A percentile compares a stretch with the other conserved stretches of the same genome.
These are phyloP conservation scores for Nematodospora anomalae DNA, from an alignment of 1,139 yeast genomes.

Conservation along the genomic window DNA sequence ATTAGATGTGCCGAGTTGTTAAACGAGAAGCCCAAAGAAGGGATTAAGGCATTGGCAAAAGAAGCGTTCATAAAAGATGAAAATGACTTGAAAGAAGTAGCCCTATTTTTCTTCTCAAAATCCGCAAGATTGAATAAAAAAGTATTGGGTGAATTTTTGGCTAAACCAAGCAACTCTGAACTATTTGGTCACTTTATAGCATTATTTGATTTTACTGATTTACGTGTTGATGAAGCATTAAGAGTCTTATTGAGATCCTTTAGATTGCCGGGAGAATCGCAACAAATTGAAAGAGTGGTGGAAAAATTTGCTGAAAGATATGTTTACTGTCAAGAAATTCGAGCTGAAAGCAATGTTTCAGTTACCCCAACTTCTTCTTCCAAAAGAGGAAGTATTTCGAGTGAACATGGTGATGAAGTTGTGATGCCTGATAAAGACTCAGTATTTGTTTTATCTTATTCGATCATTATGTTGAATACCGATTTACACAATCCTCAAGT, in stretches of 20 bases:
- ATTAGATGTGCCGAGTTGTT: slow-evolving; percentile 71
- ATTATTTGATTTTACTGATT: slow-evolving; percentile 69
- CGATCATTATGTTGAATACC: slow-evolving; percentile 75
- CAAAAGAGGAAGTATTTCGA: slow-evolving; percentile 5
- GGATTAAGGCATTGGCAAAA: slow-evolving; percentile 60
- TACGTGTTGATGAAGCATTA: slow-evolving; percentile 91
- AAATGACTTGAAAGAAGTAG: slow-evolving; percentile 59
- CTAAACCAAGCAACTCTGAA: slow-evolving; percentile 67
- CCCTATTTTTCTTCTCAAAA: slow-evolving; percentile 72
- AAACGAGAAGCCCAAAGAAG: slow-evolving; percentile 76
- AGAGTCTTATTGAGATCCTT: slow-evolving; percentile 79
- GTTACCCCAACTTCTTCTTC: slow-evolving; percentile 4
- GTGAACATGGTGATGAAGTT: slow-evolving; percentile 27
- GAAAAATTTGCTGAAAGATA: slow-evolving; percentile 84
- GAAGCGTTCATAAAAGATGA: slow-evolving; percentile 63
- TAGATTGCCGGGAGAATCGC: slow-evolving; percentile 96
- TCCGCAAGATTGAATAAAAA: slow-evolving; percentile 85
- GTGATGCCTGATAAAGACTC: slow-evolving; percentile 73
- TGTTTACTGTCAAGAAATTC: slow-evolving; percentile 35
- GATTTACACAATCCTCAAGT: slow-evolving; percentile 79
- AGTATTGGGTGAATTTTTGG: slow-evolving; percentile 79
- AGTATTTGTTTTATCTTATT: slow-evolving; percentile 69
- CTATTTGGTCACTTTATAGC: slow-evolving; percentile 66
- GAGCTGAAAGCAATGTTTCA: slow-evolving; percentile 3
- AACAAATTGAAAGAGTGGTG: slow-evolving; percentile 89